Conservation (phyloP, 1,284 basidiomycete genomes). For the Psilocybe mexicana region DNA sequence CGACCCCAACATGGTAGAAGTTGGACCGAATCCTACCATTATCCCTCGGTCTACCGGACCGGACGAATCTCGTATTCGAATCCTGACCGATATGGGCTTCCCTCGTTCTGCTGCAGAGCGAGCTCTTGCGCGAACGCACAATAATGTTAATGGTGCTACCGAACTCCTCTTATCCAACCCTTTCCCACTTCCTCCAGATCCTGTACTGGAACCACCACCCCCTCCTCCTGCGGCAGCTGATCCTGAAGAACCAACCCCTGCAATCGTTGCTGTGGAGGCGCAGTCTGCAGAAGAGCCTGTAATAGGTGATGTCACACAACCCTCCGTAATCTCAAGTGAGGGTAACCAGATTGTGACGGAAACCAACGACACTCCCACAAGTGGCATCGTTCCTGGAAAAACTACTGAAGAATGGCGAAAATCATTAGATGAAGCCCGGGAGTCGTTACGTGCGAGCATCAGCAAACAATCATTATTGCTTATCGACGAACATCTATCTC, state of each 20-base stretch:
- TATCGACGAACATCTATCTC: constrained; percentile 83
- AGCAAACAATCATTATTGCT: constrained; percentile 72
- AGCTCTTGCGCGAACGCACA: constrained; percentile 82
- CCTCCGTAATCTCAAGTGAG: background rate
- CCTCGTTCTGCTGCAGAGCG: constrained; percentile 81
- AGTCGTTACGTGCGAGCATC: constrained; percentile 65
- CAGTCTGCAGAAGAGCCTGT: constrained; percentile 26
- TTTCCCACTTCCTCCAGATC: constrained; percentile 73
- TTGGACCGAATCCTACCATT: constrained; percentile 27
- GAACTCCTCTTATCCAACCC: constrained; percentile 87
- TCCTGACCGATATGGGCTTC: constrained; percentile 97
- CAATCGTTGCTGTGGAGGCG: constrained; percentile 18
- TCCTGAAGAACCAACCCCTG: background rate
- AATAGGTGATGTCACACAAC: constrained; percentile 17
- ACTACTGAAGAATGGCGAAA: constrained; percentile 60
- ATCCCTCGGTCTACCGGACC: constrained; percentile 52
- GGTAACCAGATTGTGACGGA: background rate
- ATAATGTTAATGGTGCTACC: constrained; percentile 89
- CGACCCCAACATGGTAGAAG: constrained; percentile 31
- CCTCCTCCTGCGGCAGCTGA: background rate
- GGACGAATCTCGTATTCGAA: constrained; percentile 77
- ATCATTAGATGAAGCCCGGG: constrained; percentile 69
- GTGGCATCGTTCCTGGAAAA: constrained; percentile 40
- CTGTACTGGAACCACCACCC: constrained; percentile 19
- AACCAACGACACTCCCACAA: constrained; percentile 15